Evolutionary conservation across 2,329 filamentous ascomycete genomes (phyloP).

Genomic region (Monilinia fructicola): DNA sequence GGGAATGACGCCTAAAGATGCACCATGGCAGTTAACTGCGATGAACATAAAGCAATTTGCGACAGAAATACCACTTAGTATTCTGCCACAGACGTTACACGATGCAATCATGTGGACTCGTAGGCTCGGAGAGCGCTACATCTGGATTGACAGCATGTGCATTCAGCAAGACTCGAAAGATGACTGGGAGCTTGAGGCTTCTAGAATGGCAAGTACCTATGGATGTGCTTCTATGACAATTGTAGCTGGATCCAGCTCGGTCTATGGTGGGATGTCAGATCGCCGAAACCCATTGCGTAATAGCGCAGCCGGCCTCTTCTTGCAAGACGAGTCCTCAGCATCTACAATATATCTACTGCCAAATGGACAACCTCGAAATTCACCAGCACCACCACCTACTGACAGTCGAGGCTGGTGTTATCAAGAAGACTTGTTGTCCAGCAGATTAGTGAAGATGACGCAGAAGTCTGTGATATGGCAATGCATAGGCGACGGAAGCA

Average conservation of each 20-base stretch:
- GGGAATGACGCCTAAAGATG: background rate
- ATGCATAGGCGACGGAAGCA: background rate
- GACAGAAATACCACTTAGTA: background rate
- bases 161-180: background rate
- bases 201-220: background rate
- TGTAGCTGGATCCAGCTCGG: background rate
- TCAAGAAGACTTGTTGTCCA: background rate
- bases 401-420: slow-evolving; percentile 1
- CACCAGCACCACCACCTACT: background rate
- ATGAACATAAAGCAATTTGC: background rate
- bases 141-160: slow-evolving; percentile 9
- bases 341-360: background rate
- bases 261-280: background rate
- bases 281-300: background rate
- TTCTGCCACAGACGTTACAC: background rate
- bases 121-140: background rate
- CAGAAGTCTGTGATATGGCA: background rate
- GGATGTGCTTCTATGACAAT: background rate
- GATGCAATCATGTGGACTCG: slow-evolving; percentile 6
- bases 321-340: background rate
- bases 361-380: background rate
- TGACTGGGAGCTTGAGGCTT: background rate
- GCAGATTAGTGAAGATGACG: background rate
- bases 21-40: background rate
- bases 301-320: background rate